Evolutionary conservation across 371 early-diverging fungal genomes (phyloP), one percentile per base, ranked within the genome.

Genomic region (Saksenaea vasiformis): DNA sequence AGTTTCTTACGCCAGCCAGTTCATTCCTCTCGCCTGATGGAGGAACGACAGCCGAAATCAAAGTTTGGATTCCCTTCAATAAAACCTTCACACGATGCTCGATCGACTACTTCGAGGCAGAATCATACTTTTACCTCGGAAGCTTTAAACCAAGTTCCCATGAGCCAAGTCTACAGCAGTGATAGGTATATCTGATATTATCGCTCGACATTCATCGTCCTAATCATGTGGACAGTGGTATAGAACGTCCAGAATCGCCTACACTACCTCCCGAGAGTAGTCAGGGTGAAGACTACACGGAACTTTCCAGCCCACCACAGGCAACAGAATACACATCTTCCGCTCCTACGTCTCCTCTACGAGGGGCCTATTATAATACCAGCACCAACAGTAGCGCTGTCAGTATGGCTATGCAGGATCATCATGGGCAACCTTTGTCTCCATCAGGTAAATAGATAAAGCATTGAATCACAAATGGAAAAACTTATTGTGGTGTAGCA

Each of bases 221-320:
- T 41, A 41, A 41, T 17, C 13, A 10, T 3, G 14, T 41, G 43
- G 19, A 41, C 53, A 47, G 54, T 39, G 43, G 39, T 14, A 24
- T 55, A 15, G 62, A 63, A 31, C 55, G 24, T 36, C 54, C 66
- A 15, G 66, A 65, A 35, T 65, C 66, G 41, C 66, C 66, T 34
- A 65, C 66, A 41, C 37, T 65, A 13, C 66, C 66, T 22, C 54
- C 66, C 17, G 66, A 65, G 19, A 31, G 44, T 22, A 51, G 57
- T 22, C 62, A 58, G 35, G 63, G 65, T 36, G 66, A 65, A 26
- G 66, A 65, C 35, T 38, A 41, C 44, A 55, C 60, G 13, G 58
- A 60, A 0, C 43, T 41, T 41, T 9, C 14, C 19, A 41, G 43
- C 19, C 8, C 43, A 14, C 43, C 43, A 17, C 8, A 17, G 14